A percentile compares a stretch with the other conserved stretches of the same genome.
phyloP scores from a whole-genome alignment of 2,329 filamentous ascomycete genomes.

The Fusarium anthophilum region DNA sequence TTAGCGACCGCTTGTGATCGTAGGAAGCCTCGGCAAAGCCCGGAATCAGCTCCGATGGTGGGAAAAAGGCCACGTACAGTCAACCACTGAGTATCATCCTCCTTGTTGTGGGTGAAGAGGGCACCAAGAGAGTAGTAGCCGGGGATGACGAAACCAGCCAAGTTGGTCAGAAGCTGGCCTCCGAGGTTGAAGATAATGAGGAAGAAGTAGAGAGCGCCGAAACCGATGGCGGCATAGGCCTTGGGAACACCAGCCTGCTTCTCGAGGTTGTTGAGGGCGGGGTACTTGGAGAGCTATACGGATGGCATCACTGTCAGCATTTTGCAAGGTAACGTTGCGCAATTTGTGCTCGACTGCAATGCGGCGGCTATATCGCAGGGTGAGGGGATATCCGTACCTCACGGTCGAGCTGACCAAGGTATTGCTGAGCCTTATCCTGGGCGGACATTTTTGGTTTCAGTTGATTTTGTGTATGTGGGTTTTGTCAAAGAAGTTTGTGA shows the following conservation, averaged over 20 bases:
- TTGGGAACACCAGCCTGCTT: constrained; percentile 85
- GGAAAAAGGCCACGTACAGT: constrained; percentile 62
- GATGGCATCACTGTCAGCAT: constrained; percentile 41
- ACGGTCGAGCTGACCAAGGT: constrained; percentile 82
- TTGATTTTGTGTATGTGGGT: constrained; percentile 27
- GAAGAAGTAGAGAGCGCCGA: constrained; percentile 85
- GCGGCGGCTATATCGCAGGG: constrained; percentile 4
- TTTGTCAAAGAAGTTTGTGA: constrained; percentile 22
- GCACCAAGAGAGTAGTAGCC: constrained; percentile 86
- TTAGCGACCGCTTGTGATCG: constrained; percentile 46
- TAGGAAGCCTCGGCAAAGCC: neutral
- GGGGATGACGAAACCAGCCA: constrained; percentile 84
- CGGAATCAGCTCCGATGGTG: constrained; percentile 2
- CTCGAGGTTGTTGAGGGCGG: constrained; percentile 84
- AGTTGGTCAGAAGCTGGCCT: constrained; percentile 86
- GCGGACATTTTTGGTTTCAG: constrained; percentile 64
- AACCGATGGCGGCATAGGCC: constrained; percentile 82
- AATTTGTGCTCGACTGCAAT: constrained; percentile 23
- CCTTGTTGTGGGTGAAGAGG: constrained; percentile 75
- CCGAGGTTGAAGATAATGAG: constrained; percentile 93
- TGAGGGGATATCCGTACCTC: constrained; percentile 67
- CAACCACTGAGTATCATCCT: constrained; percentile 84
- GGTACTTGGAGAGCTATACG: constrained; percentile 83
- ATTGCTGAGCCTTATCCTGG: constrained; percentile 80
- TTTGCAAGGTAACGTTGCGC: constrained; percentile 6